Evolutionary conservation across 2,329 filamentous ascomycete genomes (phyloP), one percentile per base, ranked within the genome.

Genomic region (Sarocladiaceae sp.): DNA sequence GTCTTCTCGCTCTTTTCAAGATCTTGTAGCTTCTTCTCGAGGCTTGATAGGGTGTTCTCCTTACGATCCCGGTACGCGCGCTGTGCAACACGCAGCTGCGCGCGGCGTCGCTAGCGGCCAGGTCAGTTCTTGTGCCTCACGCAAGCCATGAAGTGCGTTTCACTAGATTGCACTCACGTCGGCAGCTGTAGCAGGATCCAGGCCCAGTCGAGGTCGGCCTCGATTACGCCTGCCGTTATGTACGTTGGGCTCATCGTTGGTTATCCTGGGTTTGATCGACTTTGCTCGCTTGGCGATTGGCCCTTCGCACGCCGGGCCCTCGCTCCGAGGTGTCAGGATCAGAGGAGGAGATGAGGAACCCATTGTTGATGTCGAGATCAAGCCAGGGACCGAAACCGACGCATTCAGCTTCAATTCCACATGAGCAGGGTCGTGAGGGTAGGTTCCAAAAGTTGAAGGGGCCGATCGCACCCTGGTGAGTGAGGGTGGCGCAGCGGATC

Each of bases 51-150:
- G 4, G 85, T 85, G 18, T 76, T 83, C 58, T 95, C 89, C 63
- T 95, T 95, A 43, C 89, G 82, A 55, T 85, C 80, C 13, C 89
- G 80, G 58, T 95, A 95, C 1, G 88, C 88, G 51, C 88, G 73
- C 61, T 95, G 89, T 2, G 89, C 89, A 45, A 91, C 75, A 19
- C 89, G 82, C 50, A 95, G 93, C 59, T 95, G 89, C 4, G 87
- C 91, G 45, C 89, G 78, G 43, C 89, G 83, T 49, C 88, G 83
- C 85, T 86, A 34, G 5, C 10, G 13, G 21, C 19, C 4, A 7
- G 20, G 32, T 48, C 33, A 45, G 46, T 39, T n/a, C 15, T 15
- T 3, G n/a, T n/a, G 16, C 13, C 13, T n/a, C 16, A 32, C 10
- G 16, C 44, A 33, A 11, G 21, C 9, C 6, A 6, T 7, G 7